Percentiles rank a stretch among this genome's conserved stretches.
Evolutionary conservation across 2,329 filamentous ascomycete genomes (phyloP).

Genomic region (Rhinocladiella mackenziei): DNA sequence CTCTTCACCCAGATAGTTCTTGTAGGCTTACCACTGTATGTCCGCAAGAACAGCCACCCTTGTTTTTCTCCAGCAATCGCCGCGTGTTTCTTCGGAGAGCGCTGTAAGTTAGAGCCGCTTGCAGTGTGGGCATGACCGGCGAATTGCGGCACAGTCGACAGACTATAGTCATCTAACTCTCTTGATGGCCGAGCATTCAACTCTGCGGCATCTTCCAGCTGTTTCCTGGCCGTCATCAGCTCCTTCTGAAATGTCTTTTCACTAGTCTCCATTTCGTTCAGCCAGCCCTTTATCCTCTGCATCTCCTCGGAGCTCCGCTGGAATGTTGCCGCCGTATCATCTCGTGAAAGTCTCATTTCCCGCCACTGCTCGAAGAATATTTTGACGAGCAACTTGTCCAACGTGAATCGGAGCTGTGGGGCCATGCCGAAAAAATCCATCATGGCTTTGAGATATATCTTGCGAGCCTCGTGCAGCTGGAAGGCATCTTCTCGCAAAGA

Average conservation of each 20-base stretch:
- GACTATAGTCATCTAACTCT: constrained; percentile 87
- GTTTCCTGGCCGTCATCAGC: constrained; percentile 70
- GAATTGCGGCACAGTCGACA: constrained; percentile 83
- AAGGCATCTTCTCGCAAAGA: constrained; percentile 92
- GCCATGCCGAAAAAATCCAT: constrained; percentile 90
- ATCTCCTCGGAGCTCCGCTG: constrained; percentile 72
- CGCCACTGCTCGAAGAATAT: constrained; percentile 84
- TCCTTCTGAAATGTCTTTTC: constrained; percentile 80
- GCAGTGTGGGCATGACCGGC: constrained; percentile 65
- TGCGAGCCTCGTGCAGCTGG: constrained; percentile 85
- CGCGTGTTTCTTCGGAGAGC: constrained; percentile 51
- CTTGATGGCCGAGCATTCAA: constrained; percentile 71
- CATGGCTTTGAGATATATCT: constrained; percentile 82
- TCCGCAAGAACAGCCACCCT: constrained; percentile 85
- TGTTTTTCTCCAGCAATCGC: constrained; percentile 67
- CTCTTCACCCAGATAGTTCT: constrained; percentile 83
- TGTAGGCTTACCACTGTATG: constrained; percentile 79
- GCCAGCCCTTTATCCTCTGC: constrained; percentile 88
- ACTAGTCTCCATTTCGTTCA: constrained; percentile 86
- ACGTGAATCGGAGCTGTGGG: constrained; percentile 74
- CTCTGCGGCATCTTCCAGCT: constrained; percentile 76
- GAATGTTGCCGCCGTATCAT: constrained; percentile 59
- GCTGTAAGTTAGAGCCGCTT: constrained; percentile 37
- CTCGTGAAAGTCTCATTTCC: constrained; percentile 71
- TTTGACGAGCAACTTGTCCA: constrained; percentile 82